Evolutionary conservation across 306 rosid genomes (phyloP).

Genomic region (Rosa rugosa): DNA sequence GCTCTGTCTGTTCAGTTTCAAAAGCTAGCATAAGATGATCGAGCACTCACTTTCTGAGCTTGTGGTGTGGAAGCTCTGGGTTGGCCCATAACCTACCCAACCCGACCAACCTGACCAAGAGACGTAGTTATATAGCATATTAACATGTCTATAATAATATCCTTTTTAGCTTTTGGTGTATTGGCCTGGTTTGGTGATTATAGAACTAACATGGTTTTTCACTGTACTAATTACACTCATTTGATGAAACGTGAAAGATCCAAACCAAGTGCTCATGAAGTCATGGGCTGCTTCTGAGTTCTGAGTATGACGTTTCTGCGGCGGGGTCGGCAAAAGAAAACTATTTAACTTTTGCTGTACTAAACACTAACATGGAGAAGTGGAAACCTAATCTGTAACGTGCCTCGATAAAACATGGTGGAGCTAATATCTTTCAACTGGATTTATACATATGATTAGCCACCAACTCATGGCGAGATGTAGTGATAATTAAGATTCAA

Average conservation of each 20-base stretch:
- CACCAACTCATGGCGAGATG: neutral
- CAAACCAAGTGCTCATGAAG: slow-evolving; percentile 1
- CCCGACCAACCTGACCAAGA: slow-evolving; percentile 28
- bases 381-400: neutral
- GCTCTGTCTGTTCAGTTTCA: slow-evolving; percentile 25
- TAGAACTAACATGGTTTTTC: slow-evolving; percentile 27
- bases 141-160: neutral
- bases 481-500: neutral
- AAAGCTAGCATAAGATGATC: slow-evolving; percentile 11
- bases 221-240: slow-evolving; percentile 23
- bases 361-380: neutral
- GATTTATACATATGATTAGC: slow-evolving; percentile 16
- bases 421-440: neutral
- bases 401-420: neutral
- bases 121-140: neutral
- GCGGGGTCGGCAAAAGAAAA: slow-evolving; percentile 26
- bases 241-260: slow-evolving; percentile 40
- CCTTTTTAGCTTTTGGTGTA: neutral
- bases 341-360: neutral
- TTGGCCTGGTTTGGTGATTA: slow-evolving; percentile 8
- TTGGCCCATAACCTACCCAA: slow-evolving; percentile 27
- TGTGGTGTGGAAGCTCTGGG: slow-evolving; percentile 22
- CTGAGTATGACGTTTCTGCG: slow-evolving; percentile 32
- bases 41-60: neutral
- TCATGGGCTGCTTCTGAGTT: slow-evolving; percentile 4